Conservation (phyloP, 73 alveolate species). For the Tetrahymena thermophila region DNA sequence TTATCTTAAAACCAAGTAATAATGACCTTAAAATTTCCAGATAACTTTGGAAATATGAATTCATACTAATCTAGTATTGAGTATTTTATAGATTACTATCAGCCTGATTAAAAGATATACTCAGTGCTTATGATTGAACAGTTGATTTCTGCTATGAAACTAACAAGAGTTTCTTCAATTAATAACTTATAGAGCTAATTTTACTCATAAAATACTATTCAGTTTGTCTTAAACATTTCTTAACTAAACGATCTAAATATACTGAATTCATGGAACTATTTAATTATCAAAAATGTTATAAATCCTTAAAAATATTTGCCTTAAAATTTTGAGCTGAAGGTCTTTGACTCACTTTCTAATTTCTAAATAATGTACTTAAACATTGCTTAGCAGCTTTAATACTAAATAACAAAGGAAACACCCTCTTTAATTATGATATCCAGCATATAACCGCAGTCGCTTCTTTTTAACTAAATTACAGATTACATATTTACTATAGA, state of each 20-base stretch:
- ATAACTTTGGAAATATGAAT: neutral
- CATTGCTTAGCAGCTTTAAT: neutral
- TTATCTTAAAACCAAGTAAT: neutral
- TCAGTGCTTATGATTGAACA: neutral
- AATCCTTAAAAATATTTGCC: neutral
- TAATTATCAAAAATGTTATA: neutral
- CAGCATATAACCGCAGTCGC: neutral
- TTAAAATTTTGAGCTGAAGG: neutral
- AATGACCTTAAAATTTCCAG: neutral
- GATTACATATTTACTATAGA: neutral
- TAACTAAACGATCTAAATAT: neutral
- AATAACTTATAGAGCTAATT: neutral
- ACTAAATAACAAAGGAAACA: neutral
- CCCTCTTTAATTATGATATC: neutral
- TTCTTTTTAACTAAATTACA: neutral
- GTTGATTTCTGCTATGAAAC: neutral
- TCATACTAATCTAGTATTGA: neutral
- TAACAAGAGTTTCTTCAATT: neutral
- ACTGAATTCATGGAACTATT: neutral
- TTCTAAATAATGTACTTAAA: neutral
- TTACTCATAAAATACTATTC: neutral
- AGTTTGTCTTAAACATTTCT: neutral
- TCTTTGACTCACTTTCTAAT: neutral
- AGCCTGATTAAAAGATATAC: neutral
- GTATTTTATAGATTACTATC: neutral